Base-by-base conservation (phyloP, 495 filamentous ascomycete genomes). In the Penicillium daleae region DNA sequence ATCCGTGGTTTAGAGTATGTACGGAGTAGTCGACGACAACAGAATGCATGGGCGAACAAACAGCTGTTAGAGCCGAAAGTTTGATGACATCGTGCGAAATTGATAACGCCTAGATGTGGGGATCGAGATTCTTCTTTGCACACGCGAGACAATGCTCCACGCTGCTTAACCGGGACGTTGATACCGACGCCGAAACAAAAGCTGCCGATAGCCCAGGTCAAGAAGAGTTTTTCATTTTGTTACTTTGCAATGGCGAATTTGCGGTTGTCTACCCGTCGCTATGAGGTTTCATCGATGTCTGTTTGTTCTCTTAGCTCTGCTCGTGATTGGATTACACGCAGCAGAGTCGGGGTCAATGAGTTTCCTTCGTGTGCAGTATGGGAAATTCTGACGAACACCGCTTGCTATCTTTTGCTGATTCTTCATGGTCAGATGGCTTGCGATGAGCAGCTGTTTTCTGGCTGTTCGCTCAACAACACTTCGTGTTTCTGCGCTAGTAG, bases 301-400 rank as follows among this genome's bases (percentile, higher is more conserved):
- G 33, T 52, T 60, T 22, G 27, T 53, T 31, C 7, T 59, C 12
- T 49, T 64, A 21, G 56, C 64, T 29, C 42, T 64, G 35, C 33
- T 64, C 26, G n/a, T 64, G 26, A 33, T 37, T 31, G 52, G 57
- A 1, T 26, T 60, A 1, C 55, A 51, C 1, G 64, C 64, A 17
- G 26, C 46, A 39, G 44, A 22, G 6, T 44, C 29, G 8, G 32
- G 33, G 40, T 22, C 37, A 50, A 29, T 9, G 27, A 22, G 5
- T 60, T 66, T 19, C 61, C 64, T 24, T 57, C 64, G 39, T 66
- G 64, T 22, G 52, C 61, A 10, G 64, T 66, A 55, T 17, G 64
- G 27, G 7, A 57, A 37, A 17, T 27, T 33, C 7, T 1, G 7
- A 31, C 4, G 13, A 8, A 24, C 7, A 6, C n/a, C 6, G 7